Evolutionary conservation across 2,329 filamentous ascomycete species (phyloP).

Genomic region (Aciculosporium take): DNA sequence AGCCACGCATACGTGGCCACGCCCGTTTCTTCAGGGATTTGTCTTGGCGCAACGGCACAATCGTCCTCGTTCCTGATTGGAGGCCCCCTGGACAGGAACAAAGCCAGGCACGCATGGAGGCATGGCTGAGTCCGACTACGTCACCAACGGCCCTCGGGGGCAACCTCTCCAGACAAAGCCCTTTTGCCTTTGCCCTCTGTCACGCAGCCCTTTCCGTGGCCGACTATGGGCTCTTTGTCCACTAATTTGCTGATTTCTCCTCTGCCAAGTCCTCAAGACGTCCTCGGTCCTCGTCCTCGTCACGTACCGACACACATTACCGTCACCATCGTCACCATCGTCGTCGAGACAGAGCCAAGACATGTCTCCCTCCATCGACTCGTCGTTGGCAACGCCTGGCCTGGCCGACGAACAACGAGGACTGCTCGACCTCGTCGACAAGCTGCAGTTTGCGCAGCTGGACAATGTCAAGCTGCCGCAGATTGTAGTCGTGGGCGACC

Average conservation of each 20-base stretch:
- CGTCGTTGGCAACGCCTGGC: slow-evolving; percentile 33
- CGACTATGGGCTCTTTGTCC: slow-evolving; percentile 8
- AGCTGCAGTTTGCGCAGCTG: slow-evolving; percentile 37
- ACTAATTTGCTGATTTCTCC: not conserved
- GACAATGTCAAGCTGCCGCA: slow-evolving; percentile 42
- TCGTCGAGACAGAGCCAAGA: slow-evolving; percentile 12
- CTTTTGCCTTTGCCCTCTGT: too few species aligned
- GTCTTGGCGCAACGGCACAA: too few species aligned
- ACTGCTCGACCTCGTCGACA: slow-evolving; percentile 43
- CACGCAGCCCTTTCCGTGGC: not conserved
- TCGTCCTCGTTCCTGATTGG: too few species aligned
- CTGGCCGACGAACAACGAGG: slow-evolving; percentile 40
- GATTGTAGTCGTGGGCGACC: slow-evolving; percentile 50
- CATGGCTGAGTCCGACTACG: too few species aligned
- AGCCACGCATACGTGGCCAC: too few species aligned
- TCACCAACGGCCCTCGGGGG: too few species aligned
- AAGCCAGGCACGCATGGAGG: too few species aligned
- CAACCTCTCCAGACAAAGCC: too few species aligned
- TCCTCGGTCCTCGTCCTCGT: slow-evolving; percentile 1
- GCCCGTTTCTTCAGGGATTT: too few species aligned
- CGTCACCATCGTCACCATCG: not conserved
- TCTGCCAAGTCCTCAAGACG: not conserved
- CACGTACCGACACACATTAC: not conserved
- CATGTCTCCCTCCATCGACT: slow-evolving; percentile 30
- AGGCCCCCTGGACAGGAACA: too few species aligned